A percentile compares a stretch with the other conserved stretches of the same genome.
These are phyloP conservation scores for Kluyveromyces starmeri DNA, from an alignment of 805 yeast genomes.

Conservation along the genomic window DNA sequence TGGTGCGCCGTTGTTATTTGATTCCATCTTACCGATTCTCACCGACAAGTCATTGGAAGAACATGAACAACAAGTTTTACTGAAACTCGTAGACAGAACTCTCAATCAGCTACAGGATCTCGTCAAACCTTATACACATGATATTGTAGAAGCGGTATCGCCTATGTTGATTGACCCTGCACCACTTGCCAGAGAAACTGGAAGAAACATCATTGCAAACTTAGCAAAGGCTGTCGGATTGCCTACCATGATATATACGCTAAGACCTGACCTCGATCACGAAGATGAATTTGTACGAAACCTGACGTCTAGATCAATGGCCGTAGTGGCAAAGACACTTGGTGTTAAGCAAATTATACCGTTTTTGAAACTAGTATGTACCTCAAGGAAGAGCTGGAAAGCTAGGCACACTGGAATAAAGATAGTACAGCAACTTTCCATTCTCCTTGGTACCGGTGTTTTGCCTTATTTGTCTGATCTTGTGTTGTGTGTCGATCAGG, in stretches of 20 bases:
- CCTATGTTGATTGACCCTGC: constrained; percentile 80
- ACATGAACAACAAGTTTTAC: constrained; percentile 73
- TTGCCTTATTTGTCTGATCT: constrained; percentile 64
- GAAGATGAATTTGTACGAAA: constrained; percentile 75
- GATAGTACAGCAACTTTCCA: constrained; percentile 67
- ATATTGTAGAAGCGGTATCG: constrained; percentile 61
- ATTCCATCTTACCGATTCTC: constrained; percentile 65
- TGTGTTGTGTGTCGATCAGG: constrained; percentile 49
- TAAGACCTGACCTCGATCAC: constrained; percentile 77
- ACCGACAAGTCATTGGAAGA: constrained; percentile 67
- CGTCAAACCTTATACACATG: constrained; percentile 65
- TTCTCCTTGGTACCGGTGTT: constrained; percentile 58
- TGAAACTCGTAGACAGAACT: constrained; percentile 65
- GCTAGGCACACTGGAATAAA: constrained; percentile 79
- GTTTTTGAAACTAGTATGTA: constrained; percentile 70
- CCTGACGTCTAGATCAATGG: constrained; percentile 68
- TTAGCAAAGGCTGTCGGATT: constrained; percentile 77
- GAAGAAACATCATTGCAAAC: constrained; percentile 67
- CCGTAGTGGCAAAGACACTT: constrained; percentile 71
- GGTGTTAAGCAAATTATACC: constrained; percentile 70
- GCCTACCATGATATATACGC: constrained; percentile 63
- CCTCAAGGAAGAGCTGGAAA: constrained; percentile 67
- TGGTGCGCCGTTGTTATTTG: constrained; percentile 65
- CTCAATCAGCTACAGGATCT: constrained; percentile 55
- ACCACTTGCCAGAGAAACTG: constrained; percentile 61